These are phyloP conservation scores for Alopecurus myosuroides DNA, from an alignment of 176 grass and related monocot genomes.

Conservation along the genomic window DNA sequence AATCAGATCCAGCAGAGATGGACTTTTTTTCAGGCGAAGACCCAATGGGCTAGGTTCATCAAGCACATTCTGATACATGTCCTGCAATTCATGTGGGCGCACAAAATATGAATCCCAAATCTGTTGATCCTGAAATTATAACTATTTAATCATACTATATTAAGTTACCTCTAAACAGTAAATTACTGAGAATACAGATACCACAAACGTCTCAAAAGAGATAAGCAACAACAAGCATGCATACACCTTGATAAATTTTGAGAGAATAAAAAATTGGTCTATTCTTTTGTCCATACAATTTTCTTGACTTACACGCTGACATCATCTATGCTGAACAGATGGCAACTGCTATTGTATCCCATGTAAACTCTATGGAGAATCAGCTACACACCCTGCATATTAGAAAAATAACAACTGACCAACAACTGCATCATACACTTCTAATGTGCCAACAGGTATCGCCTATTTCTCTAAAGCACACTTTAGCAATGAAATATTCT, in stretches of 20 bases:
- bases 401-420: neutral
- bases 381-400: neutral
- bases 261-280: neutral
- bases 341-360: neutral
- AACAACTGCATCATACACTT: neutral
- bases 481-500: too few species aligned
- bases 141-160: neutral
- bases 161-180: neutral
- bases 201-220: neutral
- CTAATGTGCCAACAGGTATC: neutral
- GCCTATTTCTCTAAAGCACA: neutral
- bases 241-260: neutral
- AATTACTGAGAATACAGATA: neutral
- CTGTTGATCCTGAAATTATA: neutral
- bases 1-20: slow-evolving; percentile 86
- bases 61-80: slow-evolving; percentile 79
- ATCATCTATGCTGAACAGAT: neutral
- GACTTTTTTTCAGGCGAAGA: slow-evolving; percentile 82
- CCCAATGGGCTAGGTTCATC: slow-evolving; percentile 90
- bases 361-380: neutral
- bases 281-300: neutral
- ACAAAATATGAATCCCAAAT: slow-evolving; percentile 12
- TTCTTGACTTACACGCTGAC: neutral
- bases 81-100: slow-evolving; percentile 39
- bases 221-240: neutral